Base-by-base conservation (phyloP, 768 basidiomycete species). In the Lentinula boryana region DNA sequence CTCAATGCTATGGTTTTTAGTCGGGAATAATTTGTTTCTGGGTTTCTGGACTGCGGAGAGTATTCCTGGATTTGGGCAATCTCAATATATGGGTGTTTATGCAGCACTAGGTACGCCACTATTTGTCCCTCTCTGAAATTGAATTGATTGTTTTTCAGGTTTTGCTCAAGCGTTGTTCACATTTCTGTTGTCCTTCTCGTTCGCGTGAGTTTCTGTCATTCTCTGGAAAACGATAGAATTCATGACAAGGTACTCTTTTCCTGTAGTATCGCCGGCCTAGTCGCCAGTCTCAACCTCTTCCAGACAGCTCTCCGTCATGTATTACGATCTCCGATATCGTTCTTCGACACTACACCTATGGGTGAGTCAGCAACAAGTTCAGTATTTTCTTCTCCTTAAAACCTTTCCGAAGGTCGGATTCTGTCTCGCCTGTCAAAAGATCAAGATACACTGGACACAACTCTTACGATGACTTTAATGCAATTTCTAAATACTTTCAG, bases 261-360 rank as follows among this genome's bases (percentile, higher is more conserved):
- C 7, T 35, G 38, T 35, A 82, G 80, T 7, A 59, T 78, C 36
- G 68, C 71, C 62, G 69, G 74, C 35, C 68, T 82, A 10, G 62
- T 69, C 2, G 80, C 77, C 4, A 79, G 80, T 66, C 66, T 80
- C 60, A 74, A 69, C 9, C 69, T 90, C 35, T 89, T 87, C 72
- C 81, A 75, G 63, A 69, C 74, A 6, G 87, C 87, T 0, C 72
- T 90, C 7, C 67, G 63, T 4, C 76, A 78, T 12, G 85, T 92
- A 6, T 66, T 92, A 55, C 72, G 80, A 10, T 87, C 87, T 8
- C 85, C 87, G 0, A 69, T 78, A 0, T 80, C 84, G 2, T 90
- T 89, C 74, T 89, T 89, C 66, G 89, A 91, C 66, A 86, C 86
- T 0, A 89, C 88, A 0, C 86, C 86, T 0, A 79, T 86, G 68